These are phyloP conservation scores for Penicillium nucicola DNA, from an alignment of 495 filamentous ascomycete genomes.

Conservation along the genomic window DNA sequence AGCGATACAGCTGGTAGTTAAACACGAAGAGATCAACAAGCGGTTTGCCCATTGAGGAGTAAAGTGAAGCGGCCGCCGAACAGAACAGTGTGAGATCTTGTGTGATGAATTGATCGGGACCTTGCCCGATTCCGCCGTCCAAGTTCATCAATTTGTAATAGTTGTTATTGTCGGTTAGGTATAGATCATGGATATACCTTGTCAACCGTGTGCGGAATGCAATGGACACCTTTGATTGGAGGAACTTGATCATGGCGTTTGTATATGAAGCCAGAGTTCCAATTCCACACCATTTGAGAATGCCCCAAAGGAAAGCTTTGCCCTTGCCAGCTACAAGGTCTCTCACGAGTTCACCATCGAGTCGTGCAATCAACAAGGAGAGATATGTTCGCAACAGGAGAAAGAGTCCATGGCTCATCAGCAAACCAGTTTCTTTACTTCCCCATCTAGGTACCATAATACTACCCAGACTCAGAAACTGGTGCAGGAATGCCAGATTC, in stretches of 20 bases:
- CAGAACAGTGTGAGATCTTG: constrained; percentile 97
- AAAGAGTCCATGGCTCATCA: constrained; percentile 71
- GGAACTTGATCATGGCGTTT: constrained; percentile 96
- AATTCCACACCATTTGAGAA: constrained; percentile 78
- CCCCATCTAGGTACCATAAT: constrained; percentile 97
- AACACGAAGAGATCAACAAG: constrained; percentile 94
- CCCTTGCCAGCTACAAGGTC: constrained; percentile 95
- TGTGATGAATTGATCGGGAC: constrained; percentile 95
- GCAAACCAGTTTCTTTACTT: constrained; percentile 88
- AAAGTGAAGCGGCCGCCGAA: constrained; percentile 83
- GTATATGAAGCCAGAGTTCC: constrained; percentile 80
- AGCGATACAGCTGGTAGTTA: constrained; percentile 93
- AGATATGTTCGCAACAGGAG: constrained; percentile 87
- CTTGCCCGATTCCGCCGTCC: constrained; percentile 88
- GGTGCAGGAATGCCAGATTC: constrained; percentile 97
- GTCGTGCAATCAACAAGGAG: constrained; percentile 83
- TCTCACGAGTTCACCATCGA: constrained; percentile 95
- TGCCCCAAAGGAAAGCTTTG: constrained; percentile 80
- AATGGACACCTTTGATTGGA: constrained; percentile 97
- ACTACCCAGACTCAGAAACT: constrained; percentile 90
- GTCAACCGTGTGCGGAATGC: constrained; percentile 96
- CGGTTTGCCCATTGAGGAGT: constrained; percentile 94
- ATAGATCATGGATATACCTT: constrained; percentile 95
- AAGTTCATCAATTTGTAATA: constrained; percentile 96
- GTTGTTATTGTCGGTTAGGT: constrained; percentile 87